Evolutionary conservation across 2,329 filamentous ascomycete genomes (phyloP), one percentile per base, ranked within the genome.

Genomic region (Parastagonospora avenae): DNA sequence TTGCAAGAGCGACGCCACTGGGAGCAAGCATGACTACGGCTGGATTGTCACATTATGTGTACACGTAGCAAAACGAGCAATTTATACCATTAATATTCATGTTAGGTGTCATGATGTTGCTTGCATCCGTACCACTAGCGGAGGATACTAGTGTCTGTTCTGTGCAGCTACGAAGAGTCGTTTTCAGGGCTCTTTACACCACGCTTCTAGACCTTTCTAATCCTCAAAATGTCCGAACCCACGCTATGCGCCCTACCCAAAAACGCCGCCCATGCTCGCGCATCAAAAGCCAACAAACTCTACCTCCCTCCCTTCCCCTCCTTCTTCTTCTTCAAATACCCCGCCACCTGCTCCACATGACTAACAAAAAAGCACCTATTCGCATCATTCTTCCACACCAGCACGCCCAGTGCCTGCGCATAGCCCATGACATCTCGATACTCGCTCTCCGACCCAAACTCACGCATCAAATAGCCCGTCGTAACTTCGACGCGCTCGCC

Each of bases 401-500:
- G 73, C 28, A 99, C 92, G 12, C 94, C 94, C 55, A 97, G 86
- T 70, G 95, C 91, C 62, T 93, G 88, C 0, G 94, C 93, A 74
- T 97, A 87, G 35, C 84, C 84, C 4, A 85, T 82, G 9, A 91
- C 83, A 38, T 84, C 86, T 42, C 83, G 79, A 68, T 91, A 94
- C 70, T 92, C 89, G 48, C 82, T 82, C 44, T 81, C 77, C 29
- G 81, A 86, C 37, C 86, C 85, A 68, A 97, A 96, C 57, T 97
- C 93, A 67, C 89, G 88, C 79, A 99, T 96, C 27, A 97, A 73
- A 71, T 91, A 97, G 0, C 94, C 94, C 1, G 82, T 79, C 4
- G 86, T 91, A 1, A 90, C 86, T 72, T 89, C 90, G 84, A 99
- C 95, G 43, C 94, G 85, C 77, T 99, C 94, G 58, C 93, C 92